These are phyloP conservation scores for Coelastrella sp. DNA, from an alignment of 139 green algal genomes.

Conservation along the genomic window DNA sequence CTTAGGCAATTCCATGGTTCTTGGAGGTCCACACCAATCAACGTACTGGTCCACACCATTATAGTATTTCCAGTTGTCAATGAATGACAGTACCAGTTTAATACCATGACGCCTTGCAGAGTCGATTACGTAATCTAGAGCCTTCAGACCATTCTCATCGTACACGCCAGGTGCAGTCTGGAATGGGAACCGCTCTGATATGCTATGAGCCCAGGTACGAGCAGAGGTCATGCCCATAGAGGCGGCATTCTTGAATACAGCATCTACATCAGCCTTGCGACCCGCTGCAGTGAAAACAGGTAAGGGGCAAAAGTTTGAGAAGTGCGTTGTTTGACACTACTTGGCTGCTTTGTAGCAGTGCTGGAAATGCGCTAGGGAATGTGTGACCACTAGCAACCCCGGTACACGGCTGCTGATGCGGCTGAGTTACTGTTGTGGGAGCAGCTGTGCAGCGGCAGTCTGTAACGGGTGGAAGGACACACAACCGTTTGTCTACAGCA, in stretches of 20 bases:
- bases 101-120: conserved; percentile 64
- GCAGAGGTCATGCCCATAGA: conserved; percentile 71
- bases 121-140: conserved; percentile 79
- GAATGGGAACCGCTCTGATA: conserved; percentile 63
- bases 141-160: conserved; percentile 33
- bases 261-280: conserved; percentile 43
- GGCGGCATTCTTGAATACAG: conserved; percentile 54
- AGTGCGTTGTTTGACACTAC: too few species aligned
- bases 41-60: conserved; percentile 64
- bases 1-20: not conserved
- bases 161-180: conserved; percentile 62
- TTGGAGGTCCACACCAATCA: conserved; percentile 28
- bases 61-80: conserved; percentile 85
- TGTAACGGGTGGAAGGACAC: too few species aligned
- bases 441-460: too few species aligned
- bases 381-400: too few species aligned
- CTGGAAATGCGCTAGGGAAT: too few species aligned
- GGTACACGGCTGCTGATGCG: too few species aligned
- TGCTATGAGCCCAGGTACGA: conserved; percentile 78
- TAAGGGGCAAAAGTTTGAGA: too few species aligned
- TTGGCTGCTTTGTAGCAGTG: too few species aligned
- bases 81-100: conserved; percentile 73
- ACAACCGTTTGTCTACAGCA: too few species aligned
- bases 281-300: conserved; percentile 7
- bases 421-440: too few species aligned